Evolutionary conservation across 495 filamentous ascomycete genomes (phyloP), one percentile per base, ranked within the genome.

Genomic region (Apodospora peruviana): DNA sequence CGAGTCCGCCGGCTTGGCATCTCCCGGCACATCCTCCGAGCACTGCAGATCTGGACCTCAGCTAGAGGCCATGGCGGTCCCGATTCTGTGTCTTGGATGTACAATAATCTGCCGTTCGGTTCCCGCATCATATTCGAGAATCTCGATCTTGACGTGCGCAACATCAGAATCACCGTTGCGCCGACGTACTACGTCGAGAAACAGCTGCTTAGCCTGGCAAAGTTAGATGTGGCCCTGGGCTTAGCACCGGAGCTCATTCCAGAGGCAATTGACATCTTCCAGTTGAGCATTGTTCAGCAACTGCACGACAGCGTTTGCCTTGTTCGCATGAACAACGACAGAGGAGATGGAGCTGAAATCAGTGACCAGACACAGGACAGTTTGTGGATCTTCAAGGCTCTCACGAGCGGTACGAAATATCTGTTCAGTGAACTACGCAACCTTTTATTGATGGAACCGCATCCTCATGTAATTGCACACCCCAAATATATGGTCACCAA

Each of bases 331-430:
- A 37, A 50, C 34, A 54, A 52, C 14, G 21, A 19, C 1, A 21
- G 23, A 10, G 41, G 20, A 9, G 16, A 10, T n/a, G 11, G 19
- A 5, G 18, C 23, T 11, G 42, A 24, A 10, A 23, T 10, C 16
- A 5, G 20, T 5, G 21, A 46, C 17, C 18, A n/a, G 9, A 40
- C 32, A 1, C 5, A 29, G 1, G 34, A 36, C 39, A 52, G 61
- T 44, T 52, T 70, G 4, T 73, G 62, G 67, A 70, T 76, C 50
- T 59, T 77, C 58, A 77, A 77, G 48, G 71, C 72, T 12, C 49
- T 75, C 56, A 69, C 71, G 10, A 75, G 72, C 51, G 64, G 62
- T 48, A 67, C 70, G 32, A 74, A 74, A 49, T 75, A 71, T 45
- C 51, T 77, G 12, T 75, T 73, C 52, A 65, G 68, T 48, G 73